phyloP scores from a whole-genome alignment of 371 early-diverging fungal genomes.

The Dinochytrium kinnereticum region DNA sequence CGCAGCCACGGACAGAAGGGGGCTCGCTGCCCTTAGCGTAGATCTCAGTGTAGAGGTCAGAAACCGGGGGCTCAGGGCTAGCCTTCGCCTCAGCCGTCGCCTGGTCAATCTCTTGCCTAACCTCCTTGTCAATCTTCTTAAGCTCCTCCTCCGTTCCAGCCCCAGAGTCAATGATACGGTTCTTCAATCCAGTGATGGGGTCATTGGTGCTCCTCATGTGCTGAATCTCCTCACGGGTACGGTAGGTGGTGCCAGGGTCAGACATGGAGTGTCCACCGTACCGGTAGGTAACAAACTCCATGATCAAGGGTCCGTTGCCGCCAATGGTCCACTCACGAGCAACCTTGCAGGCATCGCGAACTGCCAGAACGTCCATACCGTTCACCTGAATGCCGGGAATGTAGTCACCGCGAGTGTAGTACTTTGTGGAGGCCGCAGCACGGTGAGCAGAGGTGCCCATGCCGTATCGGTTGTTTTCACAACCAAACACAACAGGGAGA shows the following conservation, averaged over 20 bases:
- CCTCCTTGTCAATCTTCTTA: constrained; percentile 93
- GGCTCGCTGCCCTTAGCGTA: constrained; percentile 82
- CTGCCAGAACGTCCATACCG: constrained; percentile 96
- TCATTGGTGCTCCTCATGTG: constrained; percentile 94
- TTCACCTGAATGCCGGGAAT: constrained; percentile 95
- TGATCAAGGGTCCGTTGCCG: constrained; percentile 95
- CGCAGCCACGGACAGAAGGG: constrained; percentile 71
- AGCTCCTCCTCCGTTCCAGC: constrained; percentile 84
- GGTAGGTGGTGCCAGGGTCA: constrained; percentile 98
- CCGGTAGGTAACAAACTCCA: constrained; percentile 97
- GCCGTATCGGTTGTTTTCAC: constrained; percentile 99
- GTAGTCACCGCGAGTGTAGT: constrained; percentile 96
- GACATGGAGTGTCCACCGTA: constrained; percentile 99
- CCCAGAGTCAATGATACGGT: constrained; percentile 72
- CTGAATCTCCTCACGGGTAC: constrained; percentile 90
- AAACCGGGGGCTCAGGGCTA: constrained; percentile 76
- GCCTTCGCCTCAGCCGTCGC: constrained; percentile 86
- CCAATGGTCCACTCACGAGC: constrained; percentile 85
- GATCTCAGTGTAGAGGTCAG: constrained; percentile 81
- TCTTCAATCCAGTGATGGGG: constrained; percentile 90
- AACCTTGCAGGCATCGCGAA: constrained; percentile 81
- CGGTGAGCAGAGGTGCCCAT: constrained; percentile 97
- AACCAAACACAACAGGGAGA: constrained; percentile 95
- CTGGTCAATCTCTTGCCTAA: constrained; percentile 82
- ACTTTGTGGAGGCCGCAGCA: constrained; percentile 91